Conservation (phyloP, 305 asterid species). For the Fraxinus latifolia region DNA sequence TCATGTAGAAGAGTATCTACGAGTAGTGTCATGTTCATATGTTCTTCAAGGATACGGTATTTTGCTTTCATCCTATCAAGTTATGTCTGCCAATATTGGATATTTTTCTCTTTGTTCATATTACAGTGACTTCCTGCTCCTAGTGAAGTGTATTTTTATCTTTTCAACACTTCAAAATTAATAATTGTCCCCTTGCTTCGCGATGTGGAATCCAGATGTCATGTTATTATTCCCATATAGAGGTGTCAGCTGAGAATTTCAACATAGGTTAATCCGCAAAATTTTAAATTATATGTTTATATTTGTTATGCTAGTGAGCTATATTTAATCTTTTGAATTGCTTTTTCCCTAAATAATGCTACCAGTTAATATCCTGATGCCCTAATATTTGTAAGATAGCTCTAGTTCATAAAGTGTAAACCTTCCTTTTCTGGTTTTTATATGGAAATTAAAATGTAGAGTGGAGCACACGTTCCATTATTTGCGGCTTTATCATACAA, state of each 20-base stretch:
- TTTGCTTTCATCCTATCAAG: slow-evolving; percentile 16
- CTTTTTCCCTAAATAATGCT: not conserved
- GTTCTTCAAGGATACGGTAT: slow-evolving; percentile 96
- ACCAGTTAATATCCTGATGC: slow-evolving; percentile 5
- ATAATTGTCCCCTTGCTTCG: not conserved
- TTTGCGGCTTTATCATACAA: not conserved
- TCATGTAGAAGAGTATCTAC: slow-evolving; percentile 79
- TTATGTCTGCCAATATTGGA: slow-evolving; percentile 9
- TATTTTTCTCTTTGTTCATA: not conserved
- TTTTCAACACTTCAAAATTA: not conserved
- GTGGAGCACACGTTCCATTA: not conserved
- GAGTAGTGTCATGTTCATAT: slow-evolving; percentile 68
- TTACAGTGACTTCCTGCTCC: not conserved
- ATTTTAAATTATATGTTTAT: not conserved
- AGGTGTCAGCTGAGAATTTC: slow-evolving; percentile 18
- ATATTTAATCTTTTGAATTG: not conserved
- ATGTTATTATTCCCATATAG: slow-evolving; percentile 12
- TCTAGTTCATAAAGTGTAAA: slow-evolving; percentile 5
- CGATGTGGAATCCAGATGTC: not conserved
- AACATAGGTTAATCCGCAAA: not conserved
- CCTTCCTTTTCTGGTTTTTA: slow-evolving; percentile 12
- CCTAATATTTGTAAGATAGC: slow-evolving; percentile 5
- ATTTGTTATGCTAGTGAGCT: not conserved
- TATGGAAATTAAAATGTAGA: not conserved
- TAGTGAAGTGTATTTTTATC: not conserved